These are phyloP conservation scores for Citrus trifoliata DNA, from an alignment of 345 rosid genomes.

Conservation along the genomic window DNA sequence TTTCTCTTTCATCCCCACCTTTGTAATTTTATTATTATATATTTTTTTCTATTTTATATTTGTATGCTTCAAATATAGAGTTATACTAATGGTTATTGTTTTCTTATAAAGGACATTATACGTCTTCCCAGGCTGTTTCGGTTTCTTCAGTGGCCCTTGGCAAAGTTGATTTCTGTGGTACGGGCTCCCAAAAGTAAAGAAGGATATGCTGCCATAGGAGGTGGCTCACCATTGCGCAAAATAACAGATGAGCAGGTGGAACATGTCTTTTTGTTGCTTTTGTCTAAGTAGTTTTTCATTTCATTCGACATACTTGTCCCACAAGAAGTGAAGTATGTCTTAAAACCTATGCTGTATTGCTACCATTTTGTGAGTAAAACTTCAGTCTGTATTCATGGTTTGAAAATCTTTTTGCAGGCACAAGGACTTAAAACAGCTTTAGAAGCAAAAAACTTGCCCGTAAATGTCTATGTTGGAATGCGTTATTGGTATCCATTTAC, in stretches of 20 bases:
- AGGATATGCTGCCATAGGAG: constrained; percentile 98
- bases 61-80: neutral
- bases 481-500: constrained; percentile 93
- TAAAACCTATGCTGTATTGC: neutral
- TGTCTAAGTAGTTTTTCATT: neutral
- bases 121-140: constrained; percentile 80
- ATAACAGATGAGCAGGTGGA: constrained; percentile 81
- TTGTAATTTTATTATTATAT: neutral
- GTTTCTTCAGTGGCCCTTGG: constrained; percentile 80
- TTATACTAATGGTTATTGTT: neutral
- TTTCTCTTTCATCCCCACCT: neutral
- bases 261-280: neutral
- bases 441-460: constrained; percentile 56
- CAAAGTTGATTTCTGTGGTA: constrained; percentile 70
- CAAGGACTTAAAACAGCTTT: constrained; percentile 63
- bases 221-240: constrained; percentile 86
- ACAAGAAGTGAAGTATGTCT: neutral
- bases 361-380: neutral
- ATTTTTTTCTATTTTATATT: neutral
- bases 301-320: neutral
- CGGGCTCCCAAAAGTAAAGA: constrained; percentile 91
- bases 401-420: constrained; percentile 43
- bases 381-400: neutral
- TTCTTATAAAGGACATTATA: constrained; percentile 70
- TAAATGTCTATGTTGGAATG: constrained; percentile 82